Base-by-base conservation (phyloP, 192 early-diverging fungal genomes). In the Linnemannia exigua region DNA sequence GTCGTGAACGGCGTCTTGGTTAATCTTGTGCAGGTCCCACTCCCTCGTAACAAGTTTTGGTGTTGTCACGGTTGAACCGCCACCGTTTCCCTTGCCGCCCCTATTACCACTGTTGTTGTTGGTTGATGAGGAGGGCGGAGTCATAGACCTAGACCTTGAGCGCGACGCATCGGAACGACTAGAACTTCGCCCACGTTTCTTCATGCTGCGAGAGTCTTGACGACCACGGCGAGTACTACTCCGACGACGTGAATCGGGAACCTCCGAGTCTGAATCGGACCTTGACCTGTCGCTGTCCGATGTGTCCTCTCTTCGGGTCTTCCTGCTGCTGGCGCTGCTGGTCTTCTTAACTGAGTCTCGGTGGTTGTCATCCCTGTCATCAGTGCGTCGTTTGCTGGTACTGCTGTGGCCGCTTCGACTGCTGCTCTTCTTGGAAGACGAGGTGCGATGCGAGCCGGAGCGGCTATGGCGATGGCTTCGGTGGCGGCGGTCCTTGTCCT, bases 11-110 rank as follows among this genome's bases (percentile, higher is more conserved):
- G 58, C 70, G 44, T 28, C 50, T 28, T 82, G 72, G 80, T 82
- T 82, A 52, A 82, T 41, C 48, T 82, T 82, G 74, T 82, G 80
- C 54, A 82, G 52, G 22, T 82, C 80, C 80, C 80, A 82, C 71
- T 82, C 80, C 3, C 80, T 74, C 22, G 74, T 33, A 48, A 58
- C 17, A 16, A 41, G 48, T 31, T 50, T 52, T 50, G 70, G 44
- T 11, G 69, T 37, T 25, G 74, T 9, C 50, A 1, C 52, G 9
- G 22, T 25, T 6, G 7, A 25, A 8, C 1, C 52, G n/a, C 12
- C 25, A 5, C 22, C 22, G 6, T 25, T 25, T 0, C 5, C n/a
- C n/a, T n/a, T n/a, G n/a, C n/a, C n/a, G n/a, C n/a, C n/a, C n/a
- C n/a, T n/a, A n/a, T n/a, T n/a, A n/a, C n/a, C n/a, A n/a, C n/a